Evolutionary conservation across 2,329 filamentous ascomycete genomes (phyloP), one percentile per base, ranked within the genome.

Genomic region (Colletotrichum brevisporum): DNA sequence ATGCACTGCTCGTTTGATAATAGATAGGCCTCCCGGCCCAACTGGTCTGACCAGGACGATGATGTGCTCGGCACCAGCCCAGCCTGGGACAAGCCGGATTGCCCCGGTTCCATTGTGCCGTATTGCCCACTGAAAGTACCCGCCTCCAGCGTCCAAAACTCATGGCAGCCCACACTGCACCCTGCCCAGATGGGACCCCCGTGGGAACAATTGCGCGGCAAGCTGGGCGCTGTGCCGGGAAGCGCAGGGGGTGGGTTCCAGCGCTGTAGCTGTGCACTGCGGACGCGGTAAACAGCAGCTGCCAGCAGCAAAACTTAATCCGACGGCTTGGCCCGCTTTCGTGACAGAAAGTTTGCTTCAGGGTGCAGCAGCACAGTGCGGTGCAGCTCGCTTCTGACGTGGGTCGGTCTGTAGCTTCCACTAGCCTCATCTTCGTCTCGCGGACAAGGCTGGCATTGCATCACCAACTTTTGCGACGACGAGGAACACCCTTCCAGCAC

Each of bases 11-110:
- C 60, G 27, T 55, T 55, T 66, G 61, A 55, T 69, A 36, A 36
- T 10, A 36, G 31, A 59, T 53, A 41, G 31, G 43, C n/a, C n/a
- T 50, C 9, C 10, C 45, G 16, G 16, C 16, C 18, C 18, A 4
- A 24, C 21, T 24, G 53, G 24, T 18, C 53, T 65, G 61, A 51
- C 61, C 51, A 39, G 61, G 55, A 66, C 66, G 50, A 69, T 66
- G 66, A 69, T 66, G 66, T 66, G 66, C 66, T 66, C 55, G 26
- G 66, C 13, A 45, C 61, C 60, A 59, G 65, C 61, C 65, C 60
- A 58, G 60, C 41, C 61, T 59, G 54, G 66, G 61, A 65, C 66
- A 69, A 69, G 66, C 54, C 61, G 61, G 61, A 55, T 60, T n/a
- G 41, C 60, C 60, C 65, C 41, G 60, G 65, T 58, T 52, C 45